These are phyloP conservation scores for Sugiyamaella mastotermitis DNA, from an alignment of 805 yeast genomes.

Conservation along the genomic window DNA sequence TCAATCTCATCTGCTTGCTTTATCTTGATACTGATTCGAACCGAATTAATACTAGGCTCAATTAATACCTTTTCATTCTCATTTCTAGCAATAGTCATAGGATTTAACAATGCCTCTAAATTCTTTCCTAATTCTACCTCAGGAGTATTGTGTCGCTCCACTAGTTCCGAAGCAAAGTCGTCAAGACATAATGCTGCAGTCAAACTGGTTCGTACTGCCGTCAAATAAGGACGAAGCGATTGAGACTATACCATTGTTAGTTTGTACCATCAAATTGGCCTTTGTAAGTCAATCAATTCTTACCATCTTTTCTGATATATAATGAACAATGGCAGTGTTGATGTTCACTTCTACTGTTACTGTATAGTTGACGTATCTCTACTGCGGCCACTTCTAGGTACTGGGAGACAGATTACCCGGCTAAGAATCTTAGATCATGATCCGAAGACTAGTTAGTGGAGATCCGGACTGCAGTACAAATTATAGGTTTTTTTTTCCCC, in stretches of 20 bases:
- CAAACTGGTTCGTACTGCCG: conserved; percentile 87
- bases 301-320: no score
- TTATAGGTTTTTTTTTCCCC: no score
- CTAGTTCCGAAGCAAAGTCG: conserved; percentile 91
- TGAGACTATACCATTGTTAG: conserved; percentile 91
- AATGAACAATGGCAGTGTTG: no score
- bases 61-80: conserved; percentile 89
- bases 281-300: no score
- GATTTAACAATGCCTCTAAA: conserved; percentile 78
- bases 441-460: no score
- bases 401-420: no score
- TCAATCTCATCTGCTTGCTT: conserved; percentile 98
- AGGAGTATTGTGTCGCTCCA: conserved; percentile 95
- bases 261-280: no score
- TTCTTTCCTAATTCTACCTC: conserved; percentile 86
- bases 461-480: no score
- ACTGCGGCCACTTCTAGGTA: no score
- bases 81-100: conserved; percentile 85
- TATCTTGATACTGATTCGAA: conserved; percentile 83
- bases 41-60: conserved; percentile 90
- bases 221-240: conserved; percentile 89
- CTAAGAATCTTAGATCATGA: no score
- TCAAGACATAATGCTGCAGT: conserved; percentile 91
- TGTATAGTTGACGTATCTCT: no score
- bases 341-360: no score